These are phyloP conservation scores for Mortierella claussenii DNA, from an alignment of 192 early-diverging fungal species.

Conservation along the genomic window DNA sequence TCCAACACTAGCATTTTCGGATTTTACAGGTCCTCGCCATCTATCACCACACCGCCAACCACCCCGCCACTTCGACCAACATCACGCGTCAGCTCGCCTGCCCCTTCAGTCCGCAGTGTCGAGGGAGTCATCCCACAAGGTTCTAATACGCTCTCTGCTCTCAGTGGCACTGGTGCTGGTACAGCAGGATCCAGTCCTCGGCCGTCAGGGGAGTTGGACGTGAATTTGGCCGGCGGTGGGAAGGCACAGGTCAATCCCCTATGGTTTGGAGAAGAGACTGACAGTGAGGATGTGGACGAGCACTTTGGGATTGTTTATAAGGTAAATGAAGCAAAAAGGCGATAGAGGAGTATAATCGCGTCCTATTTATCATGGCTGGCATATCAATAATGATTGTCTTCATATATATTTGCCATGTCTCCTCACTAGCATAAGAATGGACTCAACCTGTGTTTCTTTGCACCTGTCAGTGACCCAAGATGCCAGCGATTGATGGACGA, in stretches of 20 bases:
- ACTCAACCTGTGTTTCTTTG: constrained; percentile 40
- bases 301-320: constrained; percentile 31
- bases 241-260: constrained; percentile 39
- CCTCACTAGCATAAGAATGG: constrained; percentile 35
- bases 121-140: constrained; percentile 14
- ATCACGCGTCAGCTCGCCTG: constrained; percentile 43
- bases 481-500: constrained; percentile 29
- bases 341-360: no score
- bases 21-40: constrained; percentile 32
- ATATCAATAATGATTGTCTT: no score
- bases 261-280: constrained; percentile 39
- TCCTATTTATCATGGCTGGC: no score
- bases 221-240: constrained; percentile 14
- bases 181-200: constrained; percentile 34
- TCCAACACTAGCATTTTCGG: constrained; percentile 49
- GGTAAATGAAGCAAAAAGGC: constrained; percentile 6
- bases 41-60: constrained; percentile 31
- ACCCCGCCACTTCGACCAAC: constrained; percentile 36
- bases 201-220: constrained; percentile 31
- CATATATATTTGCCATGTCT: no score
- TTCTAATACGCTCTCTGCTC: constrained; percentile 5
- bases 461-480: constrained; percentile 5
- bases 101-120: constrained; percentile 42
- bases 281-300: constrained; percentile 40
- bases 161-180: background rate